phyloP scores from a whole-genome alignment of 2,329 filamentous ascomycete genomes.

The Coleophoma eucalyptorum region DNA sequence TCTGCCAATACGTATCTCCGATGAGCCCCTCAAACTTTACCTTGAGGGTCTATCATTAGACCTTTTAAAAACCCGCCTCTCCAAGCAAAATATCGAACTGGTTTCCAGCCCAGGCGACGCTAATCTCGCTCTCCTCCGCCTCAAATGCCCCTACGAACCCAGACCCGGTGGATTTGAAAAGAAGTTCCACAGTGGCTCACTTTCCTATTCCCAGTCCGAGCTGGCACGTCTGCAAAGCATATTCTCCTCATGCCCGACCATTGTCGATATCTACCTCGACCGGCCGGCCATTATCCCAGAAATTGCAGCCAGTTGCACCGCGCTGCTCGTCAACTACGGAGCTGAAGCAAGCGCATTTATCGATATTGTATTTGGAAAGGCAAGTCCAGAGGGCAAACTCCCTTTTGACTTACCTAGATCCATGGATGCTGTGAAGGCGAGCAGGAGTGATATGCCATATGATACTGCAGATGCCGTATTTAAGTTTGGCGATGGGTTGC shows the following conservation, averaged over 20 bases:
- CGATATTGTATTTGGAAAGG: constrained; percentile 35
- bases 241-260: constrained; percentile 32
- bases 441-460: neutral
- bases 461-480: neutral
- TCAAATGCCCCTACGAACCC: constrained; percentile 35
- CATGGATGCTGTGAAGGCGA: constrained; percentile 34
- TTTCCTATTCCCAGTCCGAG: constrained; percentile 36
- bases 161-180: constrained; percentile 37
- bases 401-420: constrained; percentile 44
- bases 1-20: neutral
- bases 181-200: constrained; percentile 32
- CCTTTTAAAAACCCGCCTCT: constrained; percentile 19
- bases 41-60: constrained; percentile 11
- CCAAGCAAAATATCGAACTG: constrained; percentile 26
- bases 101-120: constrained; percentile 33
- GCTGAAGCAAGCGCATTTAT: constrained; percentile 36
- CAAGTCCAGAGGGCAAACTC: constrained; percentile 35
- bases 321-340: constrained; percentile 36
- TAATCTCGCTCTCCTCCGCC: constrained; percentile 35
- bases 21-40: neutral
- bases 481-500: neutral
- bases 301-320: constrained; percentile 31
- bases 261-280: constrained; percentile 40
- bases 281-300: constrained; percentile 39
- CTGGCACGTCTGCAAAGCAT: constrained; percentile 33